These are phyloP conservation scores for Russula foetens DNA, from an alignment of 768 basidiomycete species.

Conservation along the genomic window DNA sequence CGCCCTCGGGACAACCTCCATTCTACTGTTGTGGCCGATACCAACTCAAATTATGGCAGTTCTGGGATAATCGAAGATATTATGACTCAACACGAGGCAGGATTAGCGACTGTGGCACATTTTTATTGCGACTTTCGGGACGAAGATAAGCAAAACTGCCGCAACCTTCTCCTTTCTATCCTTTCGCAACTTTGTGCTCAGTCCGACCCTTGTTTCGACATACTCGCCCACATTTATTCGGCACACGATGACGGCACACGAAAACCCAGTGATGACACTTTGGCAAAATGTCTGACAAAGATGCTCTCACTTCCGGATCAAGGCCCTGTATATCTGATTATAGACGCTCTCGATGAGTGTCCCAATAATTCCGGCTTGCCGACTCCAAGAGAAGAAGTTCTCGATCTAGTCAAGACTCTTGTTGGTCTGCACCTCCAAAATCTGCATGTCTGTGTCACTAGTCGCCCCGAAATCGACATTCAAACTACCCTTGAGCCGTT, in stretches of 20 bases:
- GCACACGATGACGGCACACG: neutral
- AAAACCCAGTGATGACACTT: neutral
- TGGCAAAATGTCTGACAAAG: neutral
- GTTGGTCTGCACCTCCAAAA: neutral
- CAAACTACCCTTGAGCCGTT: no score
- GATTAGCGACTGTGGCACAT: neutral
- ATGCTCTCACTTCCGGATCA: neutral
- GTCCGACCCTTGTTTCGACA: neutral
- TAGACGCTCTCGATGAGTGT: no score
- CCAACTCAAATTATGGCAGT: neutral
- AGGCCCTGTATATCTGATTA: neutral
- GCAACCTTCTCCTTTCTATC: neutral
- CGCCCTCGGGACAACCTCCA: no score
- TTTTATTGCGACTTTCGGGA: no score
- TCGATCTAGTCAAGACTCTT: neutral
- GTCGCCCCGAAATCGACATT: no score
- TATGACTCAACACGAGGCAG: neutral
- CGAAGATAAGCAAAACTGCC: no score
- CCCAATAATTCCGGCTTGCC: no score
- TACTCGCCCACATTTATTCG: neutral
- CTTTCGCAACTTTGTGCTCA: neutral
- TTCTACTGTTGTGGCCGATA: neutral
- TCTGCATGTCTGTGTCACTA: no score
- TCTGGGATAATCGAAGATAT: neutral
- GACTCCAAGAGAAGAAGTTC: no score